Conservation (phyloP, 2,329 filamentous ascomycete species). For the Neodidymelliopsis sp. region DNA sequence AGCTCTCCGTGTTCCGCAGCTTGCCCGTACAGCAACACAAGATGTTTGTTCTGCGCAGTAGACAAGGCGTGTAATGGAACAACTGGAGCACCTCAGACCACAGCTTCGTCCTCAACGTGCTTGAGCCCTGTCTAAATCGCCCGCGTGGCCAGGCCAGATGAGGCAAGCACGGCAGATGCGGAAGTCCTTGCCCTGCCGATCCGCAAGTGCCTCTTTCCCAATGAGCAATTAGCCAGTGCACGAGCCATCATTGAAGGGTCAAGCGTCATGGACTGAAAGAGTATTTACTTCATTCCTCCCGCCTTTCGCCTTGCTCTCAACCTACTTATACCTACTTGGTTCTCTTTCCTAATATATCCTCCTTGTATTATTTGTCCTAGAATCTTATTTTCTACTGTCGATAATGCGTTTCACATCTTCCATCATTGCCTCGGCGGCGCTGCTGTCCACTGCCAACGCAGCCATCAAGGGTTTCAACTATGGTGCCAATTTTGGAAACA, state of each 20-base stretch:
- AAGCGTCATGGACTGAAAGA: conserved; percentile 31
- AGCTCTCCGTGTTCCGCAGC: conserved; percentile 18
- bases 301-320: conserved; percentile 2
- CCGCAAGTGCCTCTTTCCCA: conserved; percentile 22
- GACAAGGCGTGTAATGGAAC: not conserved
- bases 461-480: conserved; percentile 73
- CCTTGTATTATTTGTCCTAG: conserved; percentile 2
- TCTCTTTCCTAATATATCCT: not conserved
- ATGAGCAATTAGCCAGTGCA: conserved; percentile 26
- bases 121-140: not conserved
- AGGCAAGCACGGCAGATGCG: conserved; percentile 20
- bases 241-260: conserved; percentile 20
- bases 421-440: conserved; percentile 47
- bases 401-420: conserved; percentile 47
- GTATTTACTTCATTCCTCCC: conserved; percentile 21
- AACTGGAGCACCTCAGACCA: not conserved
- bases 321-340: not conserved
- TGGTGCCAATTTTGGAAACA: conserved; percentile 67
- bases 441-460: conserved; percentile 51
- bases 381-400: conserved; percentile 10
- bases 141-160: conserved; percentile 14
- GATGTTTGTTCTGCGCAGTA: not conserved
- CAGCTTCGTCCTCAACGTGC: not conserved
- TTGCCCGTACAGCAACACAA: not conserved
- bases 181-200: conserved; percentile 17